phyloP scores from a whole-genome alignment of 2,329 filamentous ascomycete species.

The Monilinia polystroma region DNA sequence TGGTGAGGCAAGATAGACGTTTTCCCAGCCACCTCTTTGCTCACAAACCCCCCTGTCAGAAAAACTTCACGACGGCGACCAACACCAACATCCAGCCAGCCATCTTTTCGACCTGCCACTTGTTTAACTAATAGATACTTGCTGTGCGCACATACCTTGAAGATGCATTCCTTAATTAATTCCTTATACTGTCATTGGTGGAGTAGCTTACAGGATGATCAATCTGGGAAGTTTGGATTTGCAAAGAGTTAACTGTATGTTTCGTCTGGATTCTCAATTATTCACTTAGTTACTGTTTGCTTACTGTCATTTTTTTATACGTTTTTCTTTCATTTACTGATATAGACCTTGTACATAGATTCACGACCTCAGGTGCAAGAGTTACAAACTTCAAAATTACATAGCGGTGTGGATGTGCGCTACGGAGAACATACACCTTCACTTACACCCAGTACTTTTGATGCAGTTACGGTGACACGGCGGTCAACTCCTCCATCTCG shows the following conservation, averaged over 20 bases:
- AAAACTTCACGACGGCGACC: slow-evolving; percentile 11
- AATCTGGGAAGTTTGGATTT: slow-evolving; percentile 34
- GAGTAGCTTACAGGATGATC: slow-evolving; percentile 31
- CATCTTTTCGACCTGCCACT: slow-evolving; percentile 20
- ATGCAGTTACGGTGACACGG: slow-evolving; percentile 34
- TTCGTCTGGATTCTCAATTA: background rate
- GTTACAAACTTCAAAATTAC: slow-evolving; percentile 28
- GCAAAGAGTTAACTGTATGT: slow-evolving; percentile 35
- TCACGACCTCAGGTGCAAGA: slow-evolving; percentile 33
- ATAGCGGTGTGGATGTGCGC: slow-evolving; percentile 30
- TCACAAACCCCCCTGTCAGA: background rate
- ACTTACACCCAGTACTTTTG: slow-evolving; percentile 31
- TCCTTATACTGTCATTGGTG: slow-evolving; percentile 33
- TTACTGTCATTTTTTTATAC: background rate
- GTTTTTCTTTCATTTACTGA: slow-evolving; percentile 26
- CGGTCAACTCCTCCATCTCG: slow-evolving; percentile 35
- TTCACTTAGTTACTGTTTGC: background rate
- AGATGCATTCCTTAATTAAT: slow-evolving; percentile 34
- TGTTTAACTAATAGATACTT: slow-evolving; percentile 15
- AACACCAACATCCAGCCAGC: slow-evolving; percentile 21
- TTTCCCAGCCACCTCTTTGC: slow-evolving; percentile 21
- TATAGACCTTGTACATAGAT: slow-evolving; percentile 28
- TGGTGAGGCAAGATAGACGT: slow-evolving; percentile 9
- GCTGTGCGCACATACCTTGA: slow-evolving; percentile 25
- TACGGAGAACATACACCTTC: slow-evolving; percentile 31